Conservation (phyloP, 805 yeast species). For the Middelhovenomyces tepae region DNA sequence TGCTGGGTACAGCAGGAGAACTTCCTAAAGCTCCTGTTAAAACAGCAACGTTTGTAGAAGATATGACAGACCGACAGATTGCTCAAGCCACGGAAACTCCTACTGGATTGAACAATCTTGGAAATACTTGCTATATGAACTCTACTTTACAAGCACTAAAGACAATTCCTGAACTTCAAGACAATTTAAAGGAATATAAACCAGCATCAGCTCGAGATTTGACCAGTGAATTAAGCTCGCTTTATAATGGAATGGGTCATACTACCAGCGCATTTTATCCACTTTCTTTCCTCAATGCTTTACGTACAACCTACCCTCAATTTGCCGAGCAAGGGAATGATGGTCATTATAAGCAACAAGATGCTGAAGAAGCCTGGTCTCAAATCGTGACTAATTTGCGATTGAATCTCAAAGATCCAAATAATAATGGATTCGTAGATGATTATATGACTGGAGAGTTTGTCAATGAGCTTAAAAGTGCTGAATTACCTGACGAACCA, state of each 20-base stretch:
- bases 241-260: slow-evolving; percentile 23
- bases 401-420: slow-evolving; percentile 33
- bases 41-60: slow-evolving; percentile 59
- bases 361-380: slow-evolving; percentile 93
- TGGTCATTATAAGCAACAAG: slow-evolving; percentile 88
- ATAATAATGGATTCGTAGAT: slow-evolving; percentile 37
- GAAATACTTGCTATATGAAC: slow-evolving; percentile 73
- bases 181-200: slow-evolving; percentile 34
- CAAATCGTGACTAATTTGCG: slow-evolving; percentile 54
- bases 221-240: slow-evolving; percentile 24
- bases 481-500: slow-evolving; percentile 43
- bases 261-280: slow-evolving; percentile 53
- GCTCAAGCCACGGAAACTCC: slow-evolving; percentile 39
- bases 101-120: slow-evolving; percentile 58
- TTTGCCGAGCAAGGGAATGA: slow-evolving; percentile 63
- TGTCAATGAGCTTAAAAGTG: slow-evolving; percentile 54
- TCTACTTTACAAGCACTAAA: slow-evolving; percentile 54
- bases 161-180: slow-evolving; percentile 40
- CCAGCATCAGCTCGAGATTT: slow-evolving; percentile 29
- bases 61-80: slow-evolving; percentile 40
- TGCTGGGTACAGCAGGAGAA: slow-evolving; percentile 82
- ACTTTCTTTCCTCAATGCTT: slow-evolving; percentile 42
- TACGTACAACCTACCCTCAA: slow-evolving; percentile 70
- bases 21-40: slow-evolving; percentile 38
- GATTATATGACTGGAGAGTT: slow-evolving; percentile 58